Conservation (phyloP, 2,329 filamentous ascomycete species). For the Cadophora sp. region DNA sequence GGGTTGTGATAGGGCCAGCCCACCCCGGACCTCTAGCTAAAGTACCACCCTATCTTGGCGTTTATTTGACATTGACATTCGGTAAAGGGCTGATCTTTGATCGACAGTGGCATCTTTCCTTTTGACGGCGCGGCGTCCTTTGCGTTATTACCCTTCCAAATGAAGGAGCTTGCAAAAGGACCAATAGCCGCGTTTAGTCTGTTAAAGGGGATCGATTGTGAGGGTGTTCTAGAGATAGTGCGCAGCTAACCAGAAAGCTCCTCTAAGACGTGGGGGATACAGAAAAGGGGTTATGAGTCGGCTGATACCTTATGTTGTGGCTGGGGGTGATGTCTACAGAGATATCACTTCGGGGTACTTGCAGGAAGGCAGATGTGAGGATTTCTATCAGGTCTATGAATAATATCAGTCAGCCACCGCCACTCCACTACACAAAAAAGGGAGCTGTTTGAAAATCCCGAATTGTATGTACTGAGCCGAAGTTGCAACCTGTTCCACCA, state of each 20-base stretch:
- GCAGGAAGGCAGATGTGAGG: not conserved
- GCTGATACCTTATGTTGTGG: not conserved
- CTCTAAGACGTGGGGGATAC: not conserved
- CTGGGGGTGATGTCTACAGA: no score
- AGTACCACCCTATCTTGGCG: not conserved
- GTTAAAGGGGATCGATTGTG: not conserved
- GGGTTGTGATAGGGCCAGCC: not conserved
- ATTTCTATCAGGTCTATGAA: not conserved
- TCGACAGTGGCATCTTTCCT: not conserved
- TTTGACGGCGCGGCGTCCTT: not conserved
- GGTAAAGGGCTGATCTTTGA: not conserved
- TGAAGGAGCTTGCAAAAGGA: constrained; percentile 4
- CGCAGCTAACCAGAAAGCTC: not conserved
- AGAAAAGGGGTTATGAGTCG: not conserved
- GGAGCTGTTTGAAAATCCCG: not conserved
- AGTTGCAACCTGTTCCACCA: not conserved
- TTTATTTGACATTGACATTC: not conserved
- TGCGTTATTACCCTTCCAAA: not conserved
- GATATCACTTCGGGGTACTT: not conserved
- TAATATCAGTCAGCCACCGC: not conserved
- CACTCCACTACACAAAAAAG: not conserved
- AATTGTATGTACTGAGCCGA: not conserved
- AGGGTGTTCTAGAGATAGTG: constrained; percentile 3
- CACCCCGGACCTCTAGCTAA: not conserved
- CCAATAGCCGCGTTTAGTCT: not conserved